Conservation (phyloP, 345 rosid species). For the Luvunga scandens region DNA sequence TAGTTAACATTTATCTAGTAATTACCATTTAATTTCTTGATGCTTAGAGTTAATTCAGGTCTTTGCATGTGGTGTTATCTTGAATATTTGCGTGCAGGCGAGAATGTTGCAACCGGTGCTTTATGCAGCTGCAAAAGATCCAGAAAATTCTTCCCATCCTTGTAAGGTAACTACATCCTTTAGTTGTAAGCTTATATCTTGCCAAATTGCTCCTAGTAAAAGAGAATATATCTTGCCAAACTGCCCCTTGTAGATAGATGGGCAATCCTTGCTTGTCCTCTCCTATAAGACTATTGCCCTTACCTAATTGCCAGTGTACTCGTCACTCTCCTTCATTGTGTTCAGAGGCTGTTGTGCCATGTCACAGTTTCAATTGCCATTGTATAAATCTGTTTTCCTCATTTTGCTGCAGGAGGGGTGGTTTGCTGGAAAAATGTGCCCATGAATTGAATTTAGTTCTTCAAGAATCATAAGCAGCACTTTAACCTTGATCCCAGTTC, state of each 20-base stretch:
- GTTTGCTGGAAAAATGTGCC: conserved; percentile 63
- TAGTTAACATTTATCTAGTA: neutral
- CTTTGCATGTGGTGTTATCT: neutral
- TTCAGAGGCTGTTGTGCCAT: neutral
- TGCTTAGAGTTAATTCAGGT: neutral
- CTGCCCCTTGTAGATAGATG: neutral
- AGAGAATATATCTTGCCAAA: neutral
- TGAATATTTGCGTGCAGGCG: conserved; percentile 43
- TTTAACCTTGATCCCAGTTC: neutral
- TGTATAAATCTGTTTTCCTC: neutral
- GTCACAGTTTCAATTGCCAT: neutral
- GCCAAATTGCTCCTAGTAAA: neutral
- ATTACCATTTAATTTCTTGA: neutral
- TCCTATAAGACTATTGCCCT: neutral
- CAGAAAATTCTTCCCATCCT: conserved; percentile 68
- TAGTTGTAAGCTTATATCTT: neutral
- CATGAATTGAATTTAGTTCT: conserved; percentile 78
- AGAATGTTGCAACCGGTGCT: conserved; percentile 84
- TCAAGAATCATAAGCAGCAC: conserved; percentile 44
- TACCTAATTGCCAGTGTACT: neutral
- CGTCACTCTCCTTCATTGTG: neutral
- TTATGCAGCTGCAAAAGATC: conserved; percentile 67
- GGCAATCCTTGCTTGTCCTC: neutral
- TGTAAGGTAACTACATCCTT: conserved; percentile 40
- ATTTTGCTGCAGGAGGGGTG: conserved; percentile 67